Percentiles rank a stretch among this genome's conserved stretches.
These are phyloP conservation scores for Canavalia ensiformis DNA, from an alignment of 306 rosid genomes.

Conservation along the genomic window DNA sequence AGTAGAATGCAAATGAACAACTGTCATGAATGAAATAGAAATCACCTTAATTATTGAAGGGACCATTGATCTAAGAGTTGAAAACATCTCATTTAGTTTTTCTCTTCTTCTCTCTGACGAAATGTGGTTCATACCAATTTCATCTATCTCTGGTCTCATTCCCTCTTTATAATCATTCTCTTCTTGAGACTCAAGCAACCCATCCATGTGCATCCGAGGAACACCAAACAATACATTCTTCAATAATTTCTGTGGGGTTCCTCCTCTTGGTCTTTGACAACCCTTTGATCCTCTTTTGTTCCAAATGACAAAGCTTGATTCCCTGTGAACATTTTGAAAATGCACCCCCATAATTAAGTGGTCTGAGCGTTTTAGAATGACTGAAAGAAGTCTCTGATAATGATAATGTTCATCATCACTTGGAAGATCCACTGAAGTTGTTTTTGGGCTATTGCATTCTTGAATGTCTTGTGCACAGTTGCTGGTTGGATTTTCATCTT, in stretches of 20 bases:
- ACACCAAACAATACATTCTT: conserved; percentile 80
- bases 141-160: conserved; percentile 70
- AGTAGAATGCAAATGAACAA: conserved; percentile 24
- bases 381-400: conserved; percentile 68
- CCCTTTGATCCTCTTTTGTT: conserved; percentile 53
- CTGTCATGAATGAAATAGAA: conserved; percentile 28
- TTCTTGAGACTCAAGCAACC: conserved; percentile 61
- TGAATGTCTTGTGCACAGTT: conserved; percentile 45
- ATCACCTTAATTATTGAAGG: conserved; percentile 81
- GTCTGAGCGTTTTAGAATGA: conserved; percentile 64
- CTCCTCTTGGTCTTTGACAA: conserved; percentile 54
- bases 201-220: conserved; percentile 72
- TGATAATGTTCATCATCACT: conserved; percentile 71
- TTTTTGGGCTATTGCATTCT: conserved; percentile 60
- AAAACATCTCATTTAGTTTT: conserved; percentile 75
- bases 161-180: conserved; percentile 68
- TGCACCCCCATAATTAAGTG: conserved; percentile 58
- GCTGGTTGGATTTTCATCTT: conserved; percentile 45
- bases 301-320: conserved; percentile 72
- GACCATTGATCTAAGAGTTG: conserved; percentile 71
- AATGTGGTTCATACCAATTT: conserved; percentile 69
- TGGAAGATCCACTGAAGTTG: conserved; percentile 51
- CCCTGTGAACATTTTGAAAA: conserved; percentile 54
- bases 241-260: conserved; percentile 63
- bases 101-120: conserved; percentile 80